Conservation (phyloP, 2,329 filamentous ascomycete species). For the Chrysoporthe deuterocubensis region DNA sequence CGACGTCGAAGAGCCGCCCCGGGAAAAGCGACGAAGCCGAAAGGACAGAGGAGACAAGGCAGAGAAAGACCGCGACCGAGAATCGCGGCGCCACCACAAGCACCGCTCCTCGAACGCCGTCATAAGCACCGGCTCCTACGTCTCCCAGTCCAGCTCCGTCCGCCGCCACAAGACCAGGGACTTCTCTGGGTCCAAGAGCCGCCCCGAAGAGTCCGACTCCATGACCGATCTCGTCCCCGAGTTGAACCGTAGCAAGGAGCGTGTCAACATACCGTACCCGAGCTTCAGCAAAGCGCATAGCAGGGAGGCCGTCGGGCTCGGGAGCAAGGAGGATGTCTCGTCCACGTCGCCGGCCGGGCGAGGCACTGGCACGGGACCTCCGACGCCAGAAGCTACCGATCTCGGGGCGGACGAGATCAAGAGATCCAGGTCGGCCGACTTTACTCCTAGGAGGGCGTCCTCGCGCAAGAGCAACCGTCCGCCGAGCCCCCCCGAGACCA, state of each 20-base stretch:
- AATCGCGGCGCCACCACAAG: conserved; percentile 46
- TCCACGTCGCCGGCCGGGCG: conserved; percentile 31
- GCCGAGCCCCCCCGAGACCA: conserved; percentile 68
- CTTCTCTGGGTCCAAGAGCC: conserved; percentile 29
- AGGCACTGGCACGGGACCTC: conserved; percentile 55
- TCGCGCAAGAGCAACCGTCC: conserved; percentile 52
- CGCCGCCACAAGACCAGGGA: conserved; percentile 35
- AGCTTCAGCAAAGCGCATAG: conserved; percentile 88
- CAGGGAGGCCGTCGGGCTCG: conserved; percentile 71
- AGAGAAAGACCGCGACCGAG: conserved; percentile 39
- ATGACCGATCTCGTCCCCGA: conserved; percentile 57
- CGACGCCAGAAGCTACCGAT: conserved; percentile 75
- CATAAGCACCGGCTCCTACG: conserved; percentile 43
- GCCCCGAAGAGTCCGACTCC: conserved; percentile 36
- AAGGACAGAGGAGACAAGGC: conserved; percentile 35
- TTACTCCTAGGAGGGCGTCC: conserved; percentile 41
- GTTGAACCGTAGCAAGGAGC: conserved; percentile 48
- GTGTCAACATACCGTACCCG: conserved; percentile 71
- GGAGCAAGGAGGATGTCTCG: conserved; percentile 60
- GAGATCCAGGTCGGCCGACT: conserved; percentile 54
- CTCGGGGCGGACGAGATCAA: conserved; percentile 55
- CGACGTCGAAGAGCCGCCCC: conserved; percentile 27
- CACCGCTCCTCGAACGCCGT: conserved; percentile 48
- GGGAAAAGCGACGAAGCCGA: conserved; percentile 31
- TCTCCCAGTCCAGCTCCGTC: conserved; percentile 39